These are phyloP conservation scores for Teratosphaeria epicoccoides DNA, from an alignment of 2,329 filamentous ascomycete genomes.

Conservation along the genomic window DNA sequence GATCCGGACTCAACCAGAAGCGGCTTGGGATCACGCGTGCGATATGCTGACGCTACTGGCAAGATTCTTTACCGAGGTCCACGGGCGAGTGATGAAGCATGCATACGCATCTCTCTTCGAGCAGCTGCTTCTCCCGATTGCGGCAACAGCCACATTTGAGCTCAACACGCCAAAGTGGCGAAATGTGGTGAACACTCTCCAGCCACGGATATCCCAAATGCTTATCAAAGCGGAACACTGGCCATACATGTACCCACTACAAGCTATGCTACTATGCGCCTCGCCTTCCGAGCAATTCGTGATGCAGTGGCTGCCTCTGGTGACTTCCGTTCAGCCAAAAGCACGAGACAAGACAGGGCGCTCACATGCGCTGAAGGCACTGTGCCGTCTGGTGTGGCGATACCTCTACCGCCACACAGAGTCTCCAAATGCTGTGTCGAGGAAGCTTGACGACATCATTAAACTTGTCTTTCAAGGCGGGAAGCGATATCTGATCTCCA, in stretches of 20 bases:
- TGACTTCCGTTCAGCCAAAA: conserved; percentile 65
- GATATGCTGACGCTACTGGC: conserved; percentile 77
- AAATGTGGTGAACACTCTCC: conserved; percentile 68
- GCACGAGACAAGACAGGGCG: conserved; percentile 74
- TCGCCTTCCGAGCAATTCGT: conserved; percentile 76
- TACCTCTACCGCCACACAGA: conserved; percentile 77
- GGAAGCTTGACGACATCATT: conserved; percentile 83
- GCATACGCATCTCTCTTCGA: conserved; percentile 90
- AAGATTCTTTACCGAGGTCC: conserved; percentile 70
- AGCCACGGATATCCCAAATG: conserved; percentile 70
- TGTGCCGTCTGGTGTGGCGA: conserved; percentile 86
- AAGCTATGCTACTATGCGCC: conserved; percentile 76
- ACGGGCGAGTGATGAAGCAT: conserved; percentile 83
- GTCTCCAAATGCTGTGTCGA: conserved; percentile 52
- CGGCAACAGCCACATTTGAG: conserved; percentile 66
- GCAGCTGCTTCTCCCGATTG: conserved; percentile 74
- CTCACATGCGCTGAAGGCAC: conserved; percentile 72
- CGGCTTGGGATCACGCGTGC: conserved; percentile 75
- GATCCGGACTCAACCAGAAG: conserved; percentile 61
- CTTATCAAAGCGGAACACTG: conserved; percentile 88
- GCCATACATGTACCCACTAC: conserved; percentile 77
- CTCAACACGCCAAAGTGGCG: conserved; percentile 76
- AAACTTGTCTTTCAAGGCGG: conserved; percentile 71
- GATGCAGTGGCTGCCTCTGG: conserved; percentile 74
- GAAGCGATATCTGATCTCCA: conserved; percentile 69